phyloP scores from a whole-genome alignment of 2,329 filamentous ascomycete genomes.

The Colletotrichum viniferum region DNA sequence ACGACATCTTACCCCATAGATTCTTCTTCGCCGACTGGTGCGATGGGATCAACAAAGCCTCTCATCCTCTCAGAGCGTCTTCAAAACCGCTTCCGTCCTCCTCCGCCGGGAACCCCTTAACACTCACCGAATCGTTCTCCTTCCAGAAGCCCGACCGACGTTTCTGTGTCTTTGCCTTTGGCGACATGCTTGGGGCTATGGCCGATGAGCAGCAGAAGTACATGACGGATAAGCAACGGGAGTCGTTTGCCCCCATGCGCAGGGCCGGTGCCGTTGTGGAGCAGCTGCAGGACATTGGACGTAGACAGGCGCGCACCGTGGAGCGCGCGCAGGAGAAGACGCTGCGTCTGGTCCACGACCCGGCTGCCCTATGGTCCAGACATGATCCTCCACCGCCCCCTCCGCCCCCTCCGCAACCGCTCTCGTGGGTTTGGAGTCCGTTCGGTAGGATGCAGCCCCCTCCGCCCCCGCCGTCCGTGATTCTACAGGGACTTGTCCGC shows the following conservation, averaged over 20 bases:
- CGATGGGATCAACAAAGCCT: not conserved
- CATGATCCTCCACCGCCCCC: not conserved
- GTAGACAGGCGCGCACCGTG: not conserved
- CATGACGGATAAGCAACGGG: not conserved
- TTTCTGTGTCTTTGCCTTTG: not conserved
- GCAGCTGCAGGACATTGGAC: not conserved
- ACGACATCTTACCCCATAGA: not conserved
- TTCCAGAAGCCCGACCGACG: not conserved
- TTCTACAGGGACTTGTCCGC: not conserved
- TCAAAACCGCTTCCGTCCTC: not conserved
- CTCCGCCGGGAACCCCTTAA: not conserved
- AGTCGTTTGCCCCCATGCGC: not conserved
- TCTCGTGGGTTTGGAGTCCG: not conserved
- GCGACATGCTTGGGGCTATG: not conserved
- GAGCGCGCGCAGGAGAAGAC: not conserved
- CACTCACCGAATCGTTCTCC: not conserved
- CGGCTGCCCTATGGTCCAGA: not conserved
- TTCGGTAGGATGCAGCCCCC: not conserved
- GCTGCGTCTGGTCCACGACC: not conserved
- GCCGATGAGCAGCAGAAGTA: not conserved
- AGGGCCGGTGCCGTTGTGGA: not conserved
- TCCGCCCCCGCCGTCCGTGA: not conserved
- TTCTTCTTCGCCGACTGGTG: not conserved
- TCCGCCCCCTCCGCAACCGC: not conserved
- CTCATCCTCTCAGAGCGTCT: not conserved